Evolutionary conservation across 1,284 basidiomycete species (phyloP).

Genomic region (Irpex sp.): DNA sequence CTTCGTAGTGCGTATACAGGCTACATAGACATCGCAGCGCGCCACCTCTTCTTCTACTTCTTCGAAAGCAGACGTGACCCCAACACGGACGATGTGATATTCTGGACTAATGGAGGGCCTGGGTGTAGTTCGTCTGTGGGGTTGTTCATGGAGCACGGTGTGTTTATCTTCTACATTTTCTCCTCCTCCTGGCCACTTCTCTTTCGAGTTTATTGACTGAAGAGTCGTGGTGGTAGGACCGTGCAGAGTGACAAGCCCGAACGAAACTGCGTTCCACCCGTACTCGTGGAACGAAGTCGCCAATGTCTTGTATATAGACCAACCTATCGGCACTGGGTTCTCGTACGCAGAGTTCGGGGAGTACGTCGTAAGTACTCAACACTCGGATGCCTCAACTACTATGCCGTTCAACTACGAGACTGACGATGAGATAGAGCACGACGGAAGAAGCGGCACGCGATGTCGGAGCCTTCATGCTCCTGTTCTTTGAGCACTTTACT

Average conservation of each 20-base stretch:
- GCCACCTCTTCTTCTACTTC: slow-evolving; percentile 84
- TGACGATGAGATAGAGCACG: too few species aligned
- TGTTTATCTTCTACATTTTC: slow-evolving; percentile 6
- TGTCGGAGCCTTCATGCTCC: slow-evolving; percentile 60
- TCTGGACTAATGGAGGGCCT: slow-evolving; percentile 39
- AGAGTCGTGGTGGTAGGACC: slow-evolving; percentile 33
- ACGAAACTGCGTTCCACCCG: slow-evolving; percentile 47
- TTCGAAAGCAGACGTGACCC: slow-evolving; percentile 47
- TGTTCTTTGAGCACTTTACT: slow-evolving; percentile 68
- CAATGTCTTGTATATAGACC: slow-evolving; percentile 71
- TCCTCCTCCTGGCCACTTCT: neutral
- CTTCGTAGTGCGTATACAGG: slow-evolving; percentile 38
- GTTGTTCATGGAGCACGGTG: slow-evolving; percentile 65
- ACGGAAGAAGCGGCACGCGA: slow-evolving; percentile 55
- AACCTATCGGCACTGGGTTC: slow-evolving; percentile 67
- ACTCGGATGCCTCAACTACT: neutral
- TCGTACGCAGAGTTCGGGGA: slow-evolving; percentile 73
- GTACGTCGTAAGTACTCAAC: slow-evolving; percentile 40
- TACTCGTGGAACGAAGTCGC: slow-evolving; percentile 70
- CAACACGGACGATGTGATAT: slow-evolving; percentile 33
- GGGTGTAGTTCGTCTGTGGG: slow-evolving; percentile 55
- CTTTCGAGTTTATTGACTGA: neutral
- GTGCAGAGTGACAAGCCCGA: slow-evolving; percentile 42
- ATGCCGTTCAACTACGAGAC: neutral
- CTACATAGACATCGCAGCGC: slow-evolving; percentile 66